Conservation (phyloP, 2,329 filamentous ascomycete genomes). For the Didymosphaeria variabile region DNA sequence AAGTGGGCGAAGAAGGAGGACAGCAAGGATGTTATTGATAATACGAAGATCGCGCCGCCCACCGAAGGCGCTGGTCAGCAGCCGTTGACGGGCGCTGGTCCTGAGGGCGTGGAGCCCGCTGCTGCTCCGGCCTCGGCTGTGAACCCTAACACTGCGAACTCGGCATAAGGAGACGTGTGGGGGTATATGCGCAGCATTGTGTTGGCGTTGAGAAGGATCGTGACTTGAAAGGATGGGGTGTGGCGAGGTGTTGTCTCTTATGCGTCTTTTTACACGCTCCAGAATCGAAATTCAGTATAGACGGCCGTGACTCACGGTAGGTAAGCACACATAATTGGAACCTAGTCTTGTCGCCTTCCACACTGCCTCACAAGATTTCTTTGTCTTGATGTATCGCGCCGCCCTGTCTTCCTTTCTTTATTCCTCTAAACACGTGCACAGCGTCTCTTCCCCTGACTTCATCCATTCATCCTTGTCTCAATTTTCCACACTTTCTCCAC, state of each 20-base stretch:
- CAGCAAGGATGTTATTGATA: constrained; percentile 39
- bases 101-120: constrained; percentile 29
- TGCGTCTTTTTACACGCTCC: constrained; percentile 1
- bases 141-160: constrained; percentile 25
- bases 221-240: not conserved
- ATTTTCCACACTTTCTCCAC: no score
- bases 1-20: constrained; percentile 56
- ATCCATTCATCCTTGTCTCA: no score
- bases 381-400: not conserved
- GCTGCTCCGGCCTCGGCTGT: constrained; percentile 25
- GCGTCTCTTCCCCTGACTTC: not conserved
- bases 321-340: constrained; percentile 6
- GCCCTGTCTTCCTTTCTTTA: not conserved
- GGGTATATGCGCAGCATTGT: not conserved
- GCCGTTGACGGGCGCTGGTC: constrained; percentile 23
- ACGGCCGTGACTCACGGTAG: not conserved
- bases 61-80: constrained; percentile 30
- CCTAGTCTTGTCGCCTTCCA: constrained; percentile 1
- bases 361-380: not conserved
- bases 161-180: constrained; percentile 9
- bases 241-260: not conserved
- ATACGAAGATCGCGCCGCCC: constrained; percentile 40
- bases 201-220: not conserved
- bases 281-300: constrained; percentile 7
- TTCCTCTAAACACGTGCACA: not conserved